Conservation (phyloP, 768 basidiomycete genomes). For the Candolleomyces aberdarensis region DNA sequence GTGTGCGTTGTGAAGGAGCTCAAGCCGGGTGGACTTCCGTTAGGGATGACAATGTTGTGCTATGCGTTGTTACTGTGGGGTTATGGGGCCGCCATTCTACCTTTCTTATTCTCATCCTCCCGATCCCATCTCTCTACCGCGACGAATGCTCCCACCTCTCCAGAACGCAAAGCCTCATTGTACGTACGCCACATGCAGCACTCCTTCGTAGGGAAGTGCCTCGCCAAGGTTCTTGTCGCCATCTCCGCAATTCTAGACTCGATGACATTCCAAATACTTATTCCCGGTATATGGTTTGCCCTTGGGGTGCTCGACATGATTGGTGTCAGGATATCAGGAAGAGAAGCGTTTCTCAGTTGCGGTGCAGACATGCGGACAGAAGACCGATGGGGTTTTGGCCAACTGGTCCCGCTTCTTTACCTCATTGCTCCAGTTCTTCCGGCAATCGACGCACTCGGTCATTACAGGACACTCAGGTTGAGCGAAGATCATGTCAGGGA, state of each 20-base stretch:
- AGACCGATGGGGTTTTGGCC: conserved; percentile 1
- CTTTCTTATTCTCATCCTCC: background rate
- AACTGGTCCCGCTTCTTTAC: conserved; percentile 4
- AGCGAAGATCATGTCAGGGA: no score
- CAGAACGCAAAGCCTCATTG: no score
- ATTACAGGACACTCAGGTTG: background rate
- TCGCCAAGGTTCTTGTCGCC: no score
- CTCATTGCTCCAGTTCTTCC: background rate
- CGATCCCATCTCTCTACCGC: no score
- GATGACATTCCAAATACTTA: conserved; percentile 4
- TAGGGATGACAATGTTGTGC: background rate
- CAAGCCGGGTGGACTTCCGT: background rate
- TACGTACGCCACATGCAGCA: no score
- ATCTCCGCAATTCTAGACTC: background rate
- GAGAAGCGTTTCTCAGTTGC: background rate
- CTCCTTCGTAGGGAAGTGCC: no score
- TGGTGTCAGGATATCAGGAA: background rate
- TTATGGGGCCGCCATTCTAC: background rate
- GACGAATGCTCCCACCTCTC: no score
- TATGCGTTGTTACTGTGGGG: conserved; percentile 1
- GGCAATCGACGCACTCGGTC: background rate
- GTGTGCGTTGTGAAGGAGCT: background rate
- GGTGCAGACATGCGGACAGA: background rate
- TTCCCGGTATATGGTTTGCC: background rate
- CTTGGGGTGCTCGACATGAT: background rate